Base-by-base conservation (phyloP, 192 early-diverging fungal species). In the Linnemannia elongata region DNA sequence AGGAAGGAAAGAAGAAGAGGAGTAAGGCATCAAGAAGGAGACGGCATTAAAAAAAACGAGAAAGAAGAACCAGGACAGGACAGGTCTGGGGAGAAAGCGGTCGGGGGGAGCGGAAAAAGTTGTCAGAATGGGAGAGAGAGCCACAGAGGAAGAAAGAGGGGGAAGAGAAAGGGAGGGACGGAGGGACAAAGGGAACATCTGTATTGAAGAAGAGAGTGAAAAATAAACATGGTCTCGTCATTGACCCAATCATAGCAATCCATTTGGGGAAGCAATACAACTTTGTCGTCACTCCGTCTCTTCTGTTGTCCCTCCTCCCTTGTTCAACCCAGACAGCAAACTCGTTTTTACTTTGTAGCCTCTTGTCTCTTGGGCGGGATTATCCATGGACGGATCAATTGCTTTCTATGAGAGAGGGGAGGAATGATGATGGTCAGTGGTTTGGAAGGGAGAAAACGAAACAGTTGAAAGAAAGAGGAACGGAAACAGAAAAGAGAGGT, bases 101-200 rank as follows among this genome's bases (percentile, higher is more conserved):
- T 24, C 47, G 36, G 30, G 74, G 30, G 49, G 52, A 75, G 54
- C 36, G 74, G 49, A 57, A 49, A 75, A 60, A 47, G 45, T 52
- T 74, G 72, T 42, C 36, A 30, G 39, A 74, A 5, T 27, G 42
- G n/a, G n/a, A 33, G n/a, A 13, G 3, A 9, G 70, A 22, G 20
- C 12, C 5, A 33, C 10, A 41, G 13, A 39, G 72, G n/a, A 73
- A 6, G 42, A 17, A 45, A 1, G 10, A 13, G 15, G 1, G 47
- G 15, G 15, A 49, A 20, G 47, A 18, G 47, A 52, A 7, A 4
- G 12, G n/a, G 39, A 18, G n/a, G n/a, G n/a, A n/a, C n/a, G n/a
- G n/a, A n/a, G n/a, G n/a, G n/a, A n/a, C n/a, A n/a, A n/a, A n/a
- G n/a, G n/a, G n/a, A n/a, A n/a, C n/a, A n/a, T n/a, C n/a, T n/a